Evolutionary conservation across 106 monocot genomes (phyloP).

Genomic region (Amphibolis antarctica): DNA sequence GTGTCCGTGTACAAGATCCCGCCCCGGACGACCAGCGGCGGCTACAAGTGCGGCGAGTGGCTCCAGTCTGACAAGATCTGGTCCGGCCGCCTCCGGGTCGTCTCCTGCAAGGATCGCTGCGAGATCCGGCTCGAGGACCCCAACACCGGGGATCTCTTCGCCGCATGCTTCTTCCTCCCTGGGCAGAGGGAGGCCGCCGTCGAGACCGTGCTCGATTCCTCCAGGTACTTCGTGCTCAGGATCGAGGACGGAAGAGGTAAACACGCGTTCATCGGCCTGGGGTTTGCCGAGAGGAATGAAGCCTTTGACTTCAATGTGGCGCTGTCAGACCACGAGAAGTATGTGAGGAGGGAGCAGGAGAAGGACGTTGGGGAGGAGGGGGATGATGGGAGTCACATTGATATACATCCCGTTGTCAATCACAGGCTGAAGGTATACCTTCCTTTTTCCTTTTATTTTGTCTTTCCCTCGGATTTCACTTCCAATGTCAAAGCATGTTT

Average conservation of each 20-base stretch:
- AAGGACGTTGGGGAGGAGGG: slow-evolving; percentile 27
- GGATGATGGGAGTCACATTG: slow-evolving; percentile 30
- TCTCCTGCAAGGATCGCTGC: slow-evolving; percentile 72
- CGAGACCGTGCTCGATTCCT: slow-evolving; percentile 87
- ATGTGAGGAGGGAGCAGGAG: slow-evolving; percentile 68
- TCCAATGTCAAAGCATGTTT: too few relatives aligned
- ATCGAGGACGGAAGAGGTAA: slow-evolving; percentile 91
- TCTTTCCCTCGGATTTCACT: too few relatives aligned
- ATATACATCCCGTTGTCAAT: slow-evolving; percentile 66
- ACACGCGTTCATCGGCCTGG: slow-evolving; percentile 85
- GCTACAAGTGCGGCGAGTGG: slow-evolving; percentile 98
- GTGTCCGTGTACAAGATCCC: slow-evolving; percentile 98
- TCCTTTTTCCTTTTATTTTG: too few relatives aligned
- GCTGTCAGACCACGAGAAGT: slow-evolving; percentile 90
- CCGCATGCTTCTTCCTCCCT: slow-evolving; percentile 69
- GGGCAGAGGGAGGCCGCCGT: slow-evolving; percentile 68
- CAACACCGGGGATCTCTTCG: slow-evolving; percentile 80
- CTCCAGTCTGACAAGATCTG: slow-evolving; percentile 97
- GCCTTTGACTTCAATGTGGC: slow-evolving; percentile 99
- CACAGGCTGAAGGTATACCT: slow-evolving; percentile 53
- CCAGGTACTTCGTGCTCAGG: slow-evolving; percentile 80
- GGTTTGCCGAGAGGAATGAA: slow-evolving; percentile 82
- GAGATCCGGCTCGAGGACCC: slow-evolving; percentile 98
- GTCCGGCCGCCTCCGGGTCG: slow-evolving; percentile 93
- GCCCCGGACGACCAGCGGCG: slow-evolving; percentile 69